These are phyloP conservation scores for Umbelopsis isabellina DNA, from an alignment of 192 early-diverging fungal genomes.

Conservation along the genomic window DNA sequence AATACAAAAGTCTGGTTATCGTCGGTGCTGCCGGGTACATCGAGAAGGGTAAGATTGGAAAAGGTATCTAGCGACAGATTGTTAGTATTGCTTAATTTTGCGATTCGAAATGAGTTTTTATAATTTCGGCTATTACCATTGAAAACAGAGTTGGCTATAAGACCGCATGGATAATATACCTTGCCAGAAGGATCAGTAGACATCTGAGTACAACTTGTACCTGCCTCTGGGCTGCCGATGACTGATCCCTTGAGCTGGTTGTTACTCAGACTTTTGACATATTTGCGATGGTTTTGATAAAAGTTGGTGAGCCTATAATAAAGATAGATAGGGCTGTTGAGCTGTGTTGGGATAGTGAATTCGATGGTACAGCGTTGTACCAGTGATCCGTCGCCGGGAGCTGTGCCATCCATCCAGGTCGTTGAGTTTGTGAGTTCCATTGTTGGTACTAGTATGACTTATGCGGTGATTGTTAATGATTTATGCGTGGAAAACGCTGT, in stretches of 20 bases:
- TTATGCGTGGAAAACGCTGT: too few species aligned
- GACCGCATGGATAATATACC: constrained; percentile 89
- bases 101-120: too few species aligned
- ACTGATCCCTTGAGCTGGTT: constrained; percentile 79
- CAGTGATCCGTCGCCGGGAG: constrained; percentile 7
- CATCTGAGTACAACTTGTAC: constrained; percentile 64
- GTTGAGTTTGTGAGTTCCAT: constrained; percentile 23
- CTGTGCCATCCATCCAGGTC: constrained; percentile 10
- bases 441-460: constrained; percentile 31
- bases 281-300: constrained; percentile 98
- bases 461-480: neutral
- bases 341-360: constrained; percentile 65
- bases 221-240: constrained; percentile 44
- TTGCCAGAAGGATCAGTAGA: constrained; percentile 39
- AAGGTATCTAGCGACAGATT: constrained; percentile 59
- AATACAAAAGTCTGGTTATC: constrained; percentile 58
- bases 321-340: constrained; percentile 84
- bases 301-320: constrained; percentile 98
- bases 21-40: constrained; percentile 44
- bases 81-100: neutral
- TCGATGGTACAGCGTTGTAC: constrained; percentile 68
- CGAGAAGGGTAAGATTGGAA: constrained; percentile 55
- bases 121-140: constrained; percentile 63
- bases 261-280: constrained; percentile 87
- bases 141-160: constrained; percentile 98